phyloP scores from a whole-genome alignment of 2,329 filamentous ascomycete species.

The Cladosporium sp. region DNA sequence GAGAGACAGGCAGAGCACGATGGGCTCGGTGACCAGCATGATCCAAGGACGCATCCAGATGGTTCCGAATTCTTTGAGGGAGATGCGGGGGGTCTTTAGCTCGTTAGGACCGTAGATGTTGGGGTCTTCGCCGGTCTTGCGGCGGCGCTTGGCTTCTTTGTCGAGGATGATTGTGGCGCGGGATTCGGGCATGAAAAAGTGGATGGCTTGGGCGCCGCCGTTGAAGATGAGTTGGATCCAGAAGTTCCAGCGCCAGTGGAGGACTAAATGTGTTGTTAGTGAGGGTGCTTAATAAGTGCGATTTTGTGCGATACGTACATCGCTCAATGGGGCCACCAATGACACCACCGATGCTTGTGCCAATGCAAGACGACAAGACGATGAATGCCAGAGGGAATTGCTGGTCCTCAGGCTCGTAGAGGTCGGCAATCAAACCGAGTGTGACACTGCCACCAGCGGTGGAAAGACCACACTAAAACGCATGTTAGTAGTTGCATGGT shows the following conservation, averaged over 20 bases:
- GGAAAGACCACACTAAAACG: constrained; percentile 49
- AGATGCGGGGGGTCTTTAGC: constrained; percentile 46
- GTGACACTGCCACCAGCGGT: constrained; percentile 63
- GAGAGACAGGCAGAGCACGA: constrained; percentile 66
- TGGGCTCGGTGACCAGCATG: constrained; percentile 73
- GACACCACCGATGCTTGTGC: constrained; percentile 24
- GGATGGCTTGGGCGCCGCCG: constrained; percentile 64
- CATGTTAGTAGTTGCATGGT: not conserved
- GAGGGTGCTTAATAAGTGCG: not conserved
- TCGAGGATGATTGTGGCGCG: constrained; percentile 75
- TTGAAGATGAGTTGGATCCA: constrained; percentile 84
- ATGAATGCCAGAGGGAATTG: constrained; percentile 60
- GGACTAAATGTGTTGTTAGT: constrained; percentile 26
- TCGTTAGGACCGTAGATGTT: constrained; percentile 74
- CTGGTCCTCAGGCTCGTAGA: constrained; percentile 58
- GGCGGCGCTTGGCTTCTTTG: constrained; percentile 68
- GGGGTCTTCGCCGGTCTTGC: constrained; percentile 57
- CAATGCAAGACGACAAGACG: constrained; percentile 35
- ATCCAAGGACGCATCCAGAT: constrained; percentile 65
- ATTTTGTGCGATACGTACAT: constrained; percentile 28
- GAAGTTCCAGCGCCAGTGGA: constrained; percentile 73
- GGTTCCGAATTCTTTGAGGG: constrained; percentile 43
- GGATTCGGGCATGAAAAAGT: constrained; percentile 70
- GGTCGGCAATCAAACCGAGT: constrained; percentile 62
- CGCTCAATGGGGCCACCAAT: constrained; percentile 31